Evolutionary conservation across 2,329 filamentous ascomycete genomes (phyloP).

Genomic region (Stachybotrys elegans): DNA sequence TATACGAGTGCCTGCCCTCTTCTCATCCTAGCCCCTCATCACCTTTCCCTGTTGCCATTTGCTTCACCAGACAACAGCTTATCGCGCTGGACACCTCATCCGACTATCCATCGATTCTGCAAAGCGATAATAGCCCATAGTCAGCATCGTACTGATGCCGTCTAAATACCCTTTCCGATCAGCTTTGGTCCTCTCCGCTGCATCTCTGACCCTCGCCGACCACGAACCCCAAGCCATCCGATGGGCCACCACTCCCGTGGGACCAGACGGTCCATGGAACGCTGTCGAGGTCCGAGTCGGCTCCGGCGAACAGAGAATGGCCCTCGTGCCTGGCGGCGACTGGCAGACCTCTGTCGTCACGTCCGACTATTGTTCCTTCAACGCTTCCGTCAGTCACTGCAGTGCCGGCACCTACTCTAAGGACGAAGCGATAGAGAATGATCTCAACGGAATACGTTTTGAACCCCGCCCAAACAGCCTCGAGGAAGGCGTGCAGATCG

Average conservation of each 20-base stretch:
- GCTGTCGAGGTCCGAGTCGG: slow-evolving; percentile 18
- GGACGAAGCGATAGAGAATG: slow-evolving; percentile 18
- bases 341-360: slow-evolving; percentile 17
- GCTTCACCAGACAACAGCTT: too few relatives aligned
- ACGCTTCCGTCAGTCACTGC: slow-evolving; percentile 17
- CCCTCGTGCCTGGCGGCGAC: slow-evolving; percentile 23
- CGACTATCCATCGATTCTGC: too few relatives aligned
- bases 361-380: slow-evolving; percentile 1
- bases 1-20: too few relatives aligned
- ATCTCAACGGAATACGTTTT: slow-evolving; percentile 16
- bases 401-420: slow-evolving; percentile 21
- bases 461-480: slow-evolving; percentile 11
- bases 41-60: too few relatives aligned
- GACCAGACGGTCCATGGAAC: slow-evolving; percentile 29
- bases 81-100: too few relatives aligned
- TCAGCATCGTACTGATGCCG: too few relatives aligned
- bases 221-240: too few relatives aligned
- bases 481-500: slow-evolving; percentile 19
- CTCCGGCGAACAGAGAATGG: slow-evolving; percentile 16
- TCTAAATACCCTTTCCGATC: too few relatives aligned
- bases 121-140: too few relatives aligned
- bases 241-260: slow-evolving; percentile 9
- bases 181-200: too few relatives aligned
- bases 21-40: too few relatives aligned
- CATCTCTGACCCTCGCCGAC: too few relatives aligned